Evolutionary conservation across 768 basidiomycete species (phyloP).

Genomic region (Coprinellus micaceus): DNA sequence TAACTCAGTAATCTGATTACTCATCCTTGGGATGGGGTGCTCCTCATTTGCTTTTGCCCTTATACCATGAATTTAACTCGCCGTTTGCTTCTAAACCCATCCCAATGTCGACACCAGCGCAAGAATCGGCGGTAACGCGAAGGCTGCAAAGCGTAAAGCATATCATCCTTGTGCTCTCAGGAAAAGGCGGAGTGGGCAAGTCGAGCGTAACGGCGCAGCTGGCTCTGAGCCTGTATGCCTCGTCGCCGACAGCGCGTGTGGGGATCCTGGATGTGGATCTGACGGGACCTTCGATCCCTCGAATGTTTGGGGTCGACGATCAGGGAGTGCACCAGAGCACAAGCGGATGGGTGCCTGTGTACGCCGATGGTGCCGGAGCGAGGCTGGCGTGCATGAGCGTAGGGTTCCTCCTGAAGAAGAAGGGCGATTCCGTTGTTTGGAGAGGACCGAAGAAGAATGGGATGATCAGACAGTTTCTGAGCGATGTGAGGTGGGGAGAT

Average conservation of each 20-base stretch:
- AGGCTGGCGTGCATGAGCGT: slow-evolving; percentile 94
- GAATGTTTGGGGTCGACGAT: slow-evolving; percentile 90
- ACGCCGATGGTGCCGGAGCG: slow-evolving; percentile 74
- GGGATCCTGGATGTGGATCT: slow-evolving; percentile 94
- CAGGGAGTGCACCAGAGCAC: slow-evolving; percentile 89
- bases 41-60: slow-evolving; percentile 1
- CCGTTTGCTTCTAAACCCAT: slow-evolving; percentile 3
- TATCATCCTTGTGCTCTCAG: slow-evolving; percentile 90
- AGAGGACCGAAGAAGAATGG: slow-evolving; percentile 98
- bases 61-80: slow-evolving; percentile 6
- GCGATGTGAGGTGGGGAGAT: slow-evolving; percentile 93
- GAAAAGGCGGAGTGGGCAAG: slow-evolving; percentile 98
- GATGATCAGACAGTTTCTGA: slow-evolving; percentile 94
- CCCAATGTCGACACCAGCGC: slow-evolving; percentile 26
- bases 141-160: slow-evolving; percentile 74
- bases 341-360: slow-evolving; percentile 97
- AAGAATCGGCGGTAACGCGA: slow-evolving; percentile 58
- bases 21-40: slow-evolving; percentile 7
- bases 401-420: slow-evolving; percentile 87
- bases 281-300: slow-evolving; percentile 91
- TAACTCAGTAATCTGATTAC: slow-evolving; percentile 15
- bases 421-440: slow-evolving; percentile 95
- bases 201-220: slow-evolving; percentile 94
- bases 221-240: slow-evolving; percentile 78
- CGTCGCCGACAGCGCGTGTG: slow-evolving; percentile 62